Conservation (phyloP, 176 grass and related monocot genomes). For the Elymus sibiricus region DNA sequence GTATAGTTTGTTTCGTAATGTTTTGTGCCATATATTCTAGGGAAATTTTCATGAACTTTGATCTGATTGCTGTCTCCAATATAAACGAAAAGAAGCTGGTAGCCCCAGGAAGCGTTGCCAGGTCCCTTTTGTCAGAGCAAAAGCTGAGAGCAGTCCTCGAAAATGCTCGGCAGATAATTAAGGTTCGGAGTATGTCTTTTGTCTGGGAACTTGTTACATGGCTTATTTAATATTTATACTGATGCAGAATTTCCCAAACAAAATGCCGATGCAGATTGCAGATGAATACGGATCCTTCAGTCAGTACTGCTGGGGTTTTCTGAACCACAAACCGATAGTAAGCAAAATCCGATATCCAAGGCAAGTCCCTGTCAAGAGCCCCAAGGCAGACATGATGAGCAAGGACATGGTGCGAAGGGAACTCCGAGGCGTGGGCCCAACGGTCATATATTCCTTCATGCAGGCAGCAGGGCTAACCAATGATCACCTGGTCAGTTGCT, state of each 20-base stretch:
- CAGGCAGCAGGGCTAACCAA: slow-evolving; percentile 87
- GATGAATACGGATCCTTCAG: slow-evolving; percentile 87
- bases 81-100: slow-evolving; percentile 82
- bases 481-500: slow-evolving; percentile 85
- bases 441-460: slow-evolving; percentile 91
- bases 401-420: slow-evolving; percentile 85
- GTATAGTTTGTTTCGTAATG: slow-evolving; percentile 25
- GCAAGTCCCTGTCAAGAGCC: slow-evolving; percentile 81
- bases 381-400: slow-evolving; percentile 90
- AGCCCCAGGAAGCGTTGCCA: slow-evolving; percentile 46
- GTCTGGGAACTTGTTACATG: slow-evolving; percentile 1
- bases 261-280: slow-evolving; percentile 38
- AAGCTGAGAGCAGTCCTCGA: slow-evolving; percentile 76
- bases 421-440: slow-evolving; percentile 74
- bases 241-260: slow-evolving; percentile 25
- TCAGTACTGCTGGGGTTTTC: slow-evolving; percentile 84
- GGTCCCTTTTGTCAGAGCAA: slow-evolving; percentile 77
- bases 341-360: slow-evolving; percentile 65
- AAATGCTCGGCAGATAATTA: slow-evolving; percentile 71
- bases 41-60: slow-evolving; percentile 80
- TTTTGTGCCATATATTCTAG: slow-evolving; percentile 41
- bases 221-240: slow-evolving; percentile 24
- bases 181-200: slow-evolving; percentile 40
- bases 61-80: slow-evolving; percentile 56
- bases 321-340: slow-evolving; percentile 71